These are phyloP conservation scores for Hevea brasiliensis DNA, from an alignment of 345 rosid species.

Conservation along the genomic window DNA sequence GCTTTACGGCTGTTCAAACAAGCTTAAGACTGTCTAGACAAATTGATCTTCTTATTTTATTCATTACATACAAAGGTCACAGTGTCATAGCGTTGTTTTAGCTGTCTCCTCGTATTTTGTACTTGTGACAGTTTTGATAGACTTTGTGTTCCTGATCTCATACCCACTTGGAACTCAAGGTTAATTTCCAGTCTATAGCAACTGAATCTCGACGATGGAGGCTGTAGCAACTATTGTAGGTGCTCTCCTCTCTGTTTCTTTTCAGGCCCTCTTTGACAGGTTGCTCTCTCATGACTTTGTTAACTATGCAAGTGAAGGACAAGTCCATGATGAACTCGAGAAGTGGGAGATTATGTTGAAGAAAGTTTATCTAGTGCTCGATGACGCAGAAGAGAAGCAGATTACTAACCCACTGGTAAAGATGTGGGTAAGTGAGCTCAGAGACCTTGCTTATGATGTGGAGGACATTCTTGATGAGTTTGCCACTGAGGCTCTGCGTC, in stretches of 20 bases:
- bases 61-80: no score
- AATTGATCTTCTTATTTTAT: no score
- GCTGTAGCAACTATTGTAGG: neutral
- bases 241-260: neutral
- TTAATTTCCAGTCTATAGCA: no score
- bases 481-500: neutral
- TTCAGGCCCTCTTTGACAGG: no score
- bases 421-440: neutral
- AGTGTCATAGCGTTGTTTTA: no score
- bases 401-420: neutral
- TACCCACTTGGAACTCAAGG: no score
- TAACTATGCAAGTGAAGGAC: neutral
- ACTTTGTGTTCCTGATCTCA: neutral
- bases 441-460: conserved; percentile 26
- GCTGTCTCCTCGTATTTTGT: no score
- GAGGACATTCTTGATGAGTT: no score
- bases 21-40: no score
- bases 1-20: no score
- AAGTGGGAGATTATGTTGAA: neutral
- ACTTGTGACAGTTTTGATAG: neutral
- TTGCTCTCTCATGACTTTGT: neutral
- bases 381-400: conserved; percentile 13
- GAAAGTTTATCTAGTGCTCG: neutral
- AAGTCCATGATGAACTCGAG: neutral
- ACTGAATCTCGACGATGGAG: neutral